A percentile compares a stretch with the other conserved stretches of the same genome.
Conservation (phyloP, 2,329 filamentous ascomycete genomes). For the Harringtonia aguacate region DNA sequence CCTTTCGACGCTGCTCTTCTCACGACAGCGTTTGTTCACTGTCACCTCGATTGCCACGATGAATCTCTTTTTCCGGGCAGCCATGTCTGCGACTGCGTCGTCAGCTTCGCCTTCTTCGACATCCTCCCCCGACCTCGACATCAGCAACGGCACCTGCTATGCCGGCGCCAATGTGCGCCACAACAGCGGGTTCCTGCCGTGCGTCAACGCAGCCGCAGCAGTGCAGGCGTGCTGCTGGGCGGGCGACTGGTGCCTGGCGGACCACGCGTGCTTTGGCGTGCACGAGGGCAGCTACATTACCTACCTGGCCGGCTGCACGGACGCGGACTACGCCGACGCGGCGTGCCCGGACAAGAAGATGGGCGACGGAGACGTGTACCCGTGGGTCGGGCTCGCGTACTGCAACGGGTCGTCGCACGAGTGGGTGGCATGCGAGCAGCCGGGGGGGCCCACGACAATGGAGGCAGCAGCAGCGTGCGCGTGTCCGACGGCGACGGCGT, state of each 20-base stretch:
- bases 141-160: slow-evolving; percentile 13
- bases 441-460: slow-evolving; percentile 11
- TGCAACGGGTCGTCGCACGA: slow-evolving; percentile 21
- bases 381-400: slow-evolving; percentile 24
- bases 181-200: slow-evolving; percentile 12
- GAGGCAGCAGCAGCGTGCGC: slow-evolving; percentile 17
- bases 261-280: slow-evolving; percentile 12
- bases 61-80: no score
- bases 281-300: slow-evolving; percentile 20
- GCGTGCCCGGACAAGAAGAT: slow-evolving; percentile 23
- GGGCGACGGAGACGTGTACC: no score
- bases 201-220: slow-evolving; percentile 10
- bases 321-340: slow-evolving; percentile 17
- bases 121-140: slow-evolving; percentile 2
- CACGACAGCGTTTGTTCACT: no score
- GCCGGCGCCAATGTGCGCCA: slow-evolving; percentile 1
- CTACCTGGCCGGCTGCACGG: slow-evolving; percentile 26
- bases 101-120: not conserved
- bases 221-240: slow-evolving; percentile 11
- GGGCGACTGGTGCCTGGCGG: slow-evolving; percentile 11
- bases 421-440: slow-evolving; percentile 22
- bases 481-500: slow-evolving; percentile 16
- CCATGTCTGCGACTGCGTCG: not conserved
- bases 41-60: no score
- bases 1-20: no score